Conservation (phyloP, 2,329 filamentous ascomycete genomes). For the Escovopsis sp. region DNA sequence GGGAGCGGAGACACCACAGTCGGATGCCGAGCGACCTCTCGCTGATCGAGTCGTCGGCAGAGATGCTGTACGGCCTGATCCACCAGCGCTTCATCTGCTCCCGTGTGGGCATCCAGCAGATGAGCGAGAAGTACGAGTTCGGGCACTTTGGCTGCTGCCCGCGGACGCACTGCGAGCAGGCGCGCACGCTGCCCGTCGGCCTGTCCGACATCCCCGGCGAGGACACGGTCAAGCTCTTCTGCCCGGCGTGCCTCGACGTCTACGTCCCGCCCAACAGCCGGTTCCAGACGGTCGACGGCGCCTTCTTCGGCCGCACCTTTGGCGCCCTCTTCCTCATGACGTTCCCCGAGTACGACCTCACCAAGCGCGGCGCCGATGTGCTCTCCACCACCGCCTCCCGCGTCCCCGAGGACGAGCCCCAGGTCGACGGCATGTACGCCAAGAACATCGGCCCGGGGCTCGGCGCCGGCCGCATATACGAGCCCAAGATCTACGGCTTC, state of each 20-base stretch:
- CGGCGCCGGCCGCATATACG: constrained; percentile 71
- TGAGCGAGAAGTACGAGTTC: constrained; percentile 97
- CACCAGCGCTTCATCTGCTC: constrained; percentile 98
- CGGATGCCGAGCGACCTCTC: constrained; percentile 86
- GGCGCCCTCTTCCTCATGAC: constrained; percentile 96
- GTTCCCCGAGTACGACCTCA: constrained; percentile 88
- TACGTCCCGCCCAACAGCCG: constrained; percentile 95
- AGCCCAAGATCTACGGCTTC: constrained; percentile 94
- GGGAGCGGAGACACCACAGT: constrained; percentile 62
- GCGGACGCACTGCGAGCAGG: constrained; percentile 81
- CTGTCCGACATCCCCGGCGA: constrained; percentile 89
- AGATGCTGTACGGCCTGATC: constrained; percentile 94
- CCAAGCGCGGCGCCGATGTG: constrained; percentile 51
- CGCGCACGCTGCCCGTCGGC: constrained; percentile 83
- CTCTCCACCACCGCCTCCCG: constrained; percentile 25
- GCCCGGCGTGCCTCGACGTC: constrained; percentile 88
- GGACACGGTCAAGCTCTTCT: constrained; percentile 97
- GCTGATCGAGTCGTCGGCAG: constrained; percentile 93
- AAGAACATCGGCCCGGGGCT: constrained; percentile 82
- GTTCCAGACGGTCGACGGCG: constrained; percentile 93
- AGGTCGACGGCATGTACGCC: constrained; percentile 75
- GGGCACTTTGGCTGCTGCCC: constrained; percentile 93
- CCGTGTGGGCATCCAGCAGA: constrained; percentile 89
- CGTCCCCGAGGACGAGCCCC: constrained; percentile 28
- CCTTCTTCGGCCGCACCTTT: constrained; percentile 96